A percentile compares a stretch with the other conserved stretches of the same genome.
Conservation (phyloP, 148 eudicot species). For the Fallopia convolvulus region DNA sequence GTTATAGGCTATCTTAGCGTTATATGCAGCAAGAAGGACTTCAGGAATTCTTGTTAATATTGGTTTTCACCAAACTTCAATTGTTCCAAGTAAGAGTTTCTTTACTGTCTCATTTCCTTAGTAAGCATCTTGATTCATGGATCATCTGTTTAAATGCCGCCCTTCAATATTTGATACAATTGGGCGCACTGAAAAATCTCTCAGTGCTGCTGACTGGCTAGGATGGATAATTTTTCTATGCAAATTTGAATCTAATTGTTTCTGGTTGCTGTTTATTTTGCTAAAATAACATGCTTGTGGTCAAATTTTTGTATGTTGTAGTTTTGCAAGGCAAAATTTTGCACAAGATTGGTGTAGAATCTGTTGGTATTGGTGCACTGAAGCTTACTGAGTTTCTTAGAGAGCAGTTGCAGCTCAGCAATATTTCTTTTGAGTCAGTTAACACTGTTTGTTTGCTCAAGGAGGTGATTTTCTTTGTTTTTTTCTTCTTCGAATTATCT, state of each 20-base stretch:
- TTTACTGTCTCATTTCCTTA: background rate
- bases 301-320: constrained; percentile 18
- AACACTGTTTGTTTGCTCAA: constrained; percentile 81
- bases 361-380: constrained; percentile 73
- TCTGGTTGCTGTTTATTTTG: no score
- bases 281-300: background rate
- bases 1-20: constrained; percentile 72
- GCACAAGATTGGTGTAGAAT: constrained; percentile 82
- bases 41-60: constrained; percentile 91
- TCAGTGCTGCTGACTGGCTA: background rate
- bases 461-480: constrained; percentile 40
- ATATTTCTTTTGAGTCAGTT: constrained; percentile 53
- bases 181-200: no score
- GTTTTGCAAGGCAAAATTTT: constrained; percentile 79
- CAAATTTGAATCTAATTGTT: no score
- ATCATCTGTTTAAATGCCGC: background rate
- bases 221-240: background rate
- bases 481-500: no score
- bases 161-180: no score
- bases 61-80: constrained; percentile 76
- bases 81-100: constrained; percentile 73
- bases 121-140: background rate
- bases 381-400: constrained; percentile 74
- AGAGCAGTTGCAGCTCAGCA: constrained; percentile 70
- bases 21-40: constrained; percentile 74